A percentile compares a stretch with the other conserved stretches of the same genome.
Evolutionary conservation across 345 rosid species (phyloP).

Genomic region (Microcos paniculata): DNA sequence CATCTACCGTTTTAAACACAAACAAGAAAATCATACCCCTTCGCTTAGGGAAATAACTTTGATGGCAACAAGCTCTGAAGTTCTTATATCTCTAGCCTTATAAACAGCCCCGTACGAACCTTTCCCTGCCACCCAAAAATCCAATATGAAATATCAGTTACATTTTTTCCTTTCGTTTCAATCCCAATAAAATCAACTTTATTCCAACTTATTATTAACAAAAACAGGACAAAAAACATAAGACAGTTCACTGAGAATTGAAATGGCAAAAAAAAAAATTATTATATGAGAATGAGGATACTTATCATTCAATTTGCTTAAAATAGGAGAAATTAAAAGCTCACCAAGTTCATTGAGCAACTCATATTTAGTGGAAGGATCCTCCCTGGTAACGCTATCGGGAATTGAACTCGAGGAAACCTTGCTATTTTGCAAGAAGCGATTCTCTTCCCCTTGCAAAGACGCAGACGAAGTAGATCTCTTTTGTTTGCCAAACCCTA

Average conservation of each 20-base stretch:
- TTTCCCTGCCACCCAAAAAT: constrained; percentile 64
- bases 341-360: constrained; percentile 91
- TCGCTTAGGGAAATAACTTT: constrained; percentile 91
- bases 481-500: constrained; percentile 58
- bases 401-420: constrained; percentile 86
- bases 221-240: not conserved
- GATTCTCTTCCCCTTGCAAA: constrained; percentile 43
- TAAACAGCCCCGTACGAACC: constrained; percentile 98
- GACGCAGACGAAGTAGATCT: constrained; percentile 41
- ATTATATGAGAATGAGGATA: not conserved
- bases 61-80: constrained; percentile 96
- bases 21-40: constrained; percentile 60
- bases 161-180: not conserved
- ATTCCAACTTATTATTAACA: not conserved
- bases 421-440: constrained; percentile 49
- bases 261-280: not conserved
- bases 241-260: not conserved
- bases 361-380: constrained; percentile 92
- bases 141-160: constrained; percentile 9
- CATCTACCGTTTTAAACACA: not conserved
- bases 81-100: constrained; percentile 89
- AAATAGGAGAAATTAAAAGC: constrained; percentile 4
- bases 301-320: not conserved
- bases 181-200: not conserved
- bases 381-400: constrained; percentile 79